phyloP scores from a whole-genome alignment of 2,329 filamentous ascomycete species.

The Myriosclerotinia scirpicola region DNA sequence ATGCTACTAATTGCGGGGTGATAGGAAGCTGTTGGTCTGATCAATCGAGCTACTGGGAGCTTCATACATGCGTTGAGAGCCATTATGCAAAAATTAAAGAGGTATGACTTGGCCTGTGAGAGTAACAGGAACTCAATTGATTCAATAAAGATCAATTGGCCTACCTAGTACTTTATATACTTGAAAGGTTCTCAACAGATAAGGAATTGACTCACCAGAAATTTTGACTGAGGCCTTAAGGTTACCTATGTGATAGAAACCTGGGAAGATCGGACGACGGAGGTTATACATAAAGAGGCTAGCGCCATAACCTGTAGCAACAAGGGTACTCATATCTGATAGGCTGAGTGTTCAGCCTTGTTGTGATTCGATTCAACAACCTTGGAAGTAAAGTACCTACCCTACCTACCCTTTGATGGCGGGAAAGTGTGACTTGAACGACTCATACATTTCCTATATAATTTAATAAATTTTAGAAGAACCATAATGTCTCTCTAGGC shows the following conservation, averaged over 20 bases:
- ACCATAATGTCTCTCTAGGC: conserved; percentile 3
- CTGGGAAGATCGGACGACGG: conserved; percentile 16
- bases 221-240: conserved; percentile 9
- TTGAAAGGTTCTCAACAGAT: not conserved
- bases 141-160: conserved; percentile 6
- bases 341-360: conserved; percentile 15
- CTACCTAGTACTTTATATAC: conserved; percentile 9
- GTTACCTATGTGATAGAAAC: not conserved
- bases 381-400: too few species aligned
- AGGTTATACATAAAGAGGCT: conserved; percentile 14
- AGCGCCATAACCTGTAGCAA: not conserved
- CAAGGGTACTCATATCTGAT: conserved; percentile 6
- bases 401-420: not conserved
- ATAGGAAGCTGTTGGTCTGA: conserved; percentile 33
- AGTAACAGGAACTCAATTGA: not conserved
- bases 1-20: conserved; percentile 24
- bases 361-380: too few species aligned
- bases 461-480: not conserved
- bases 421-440: not conserved
- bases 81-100: conserved; percentile 30
- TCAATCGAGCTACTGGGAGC: conserved; percentile 32
- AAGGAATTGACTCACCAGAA: conserved; percentile 23
- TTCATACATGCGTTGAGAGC: conserved; percentile 33
- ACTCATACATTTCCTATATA: conserved; percentile 1
- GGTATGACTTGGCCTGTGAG: not conserved